phyloP scores from a whole-genome alignment of 2,329 filamentous ascomycete species.

The Monilinia laxa region DNA sequence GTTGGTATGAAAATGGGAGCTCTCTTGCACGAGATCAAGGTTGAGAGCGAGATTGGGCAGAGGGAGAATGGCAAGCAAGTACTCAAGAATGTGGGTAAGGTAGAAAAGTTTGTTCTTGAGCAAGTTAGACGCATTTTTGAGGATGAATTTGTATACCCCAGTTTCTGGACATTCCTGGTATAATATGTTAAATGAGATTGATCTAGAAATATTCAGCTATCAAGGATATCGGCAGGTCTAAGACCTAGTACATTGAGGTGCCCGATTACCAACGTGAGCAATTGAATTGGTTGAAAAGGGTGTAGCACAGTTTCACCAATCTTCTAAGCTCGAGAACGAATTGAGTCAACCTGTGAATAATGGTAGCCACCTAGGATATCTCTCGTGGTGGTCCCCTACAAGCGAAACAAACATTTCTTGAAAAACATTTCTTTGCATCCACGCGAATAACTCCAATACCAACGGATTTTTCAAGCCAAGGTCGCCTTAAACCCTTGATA shows the following conservation, averaged over 20 bases:
- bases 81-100: slow-evolving; percentile 97
- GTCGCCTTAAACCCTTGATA: slow-evolving; percentile 84
- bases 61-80: slow-evolving; percentile 90
- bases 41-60: slow-evolving; percentile 96
- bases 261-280: background rate
- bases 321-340: too few species aligned
- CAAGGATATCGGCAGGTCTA: background rate
- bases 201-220: background rate
- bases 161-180: slow-evolving; percentile 96
- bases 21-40: slow-evolving; percentile 85
- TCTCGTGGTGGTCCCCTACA: background rate
- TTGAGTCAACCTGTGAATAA: background rate
- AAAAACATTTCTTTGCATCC: background rate
- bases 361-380: background rate
- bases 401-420: background rate
- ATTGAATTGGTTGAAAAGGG: background rate
- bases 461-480: slow-evolving; percentile 28
- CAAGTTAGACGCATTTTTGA: slow-evolving; percentile 97
- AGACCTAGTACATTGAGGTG: background rate
- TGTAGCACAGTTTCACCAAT: background rate
- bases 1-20: slow-evolving; percentile 59
- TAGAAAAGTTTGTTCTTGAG: slow-evolving; percentile 94
- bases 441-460: background rate
- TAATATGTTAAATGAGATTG: slow-evolving; percentile 42
- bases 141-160: slow-evolving; percentile 97